Conservation (phyloP, 2,329 filamentous ascomycete genomes). For the Fusarium xyrophilum region DNA sequence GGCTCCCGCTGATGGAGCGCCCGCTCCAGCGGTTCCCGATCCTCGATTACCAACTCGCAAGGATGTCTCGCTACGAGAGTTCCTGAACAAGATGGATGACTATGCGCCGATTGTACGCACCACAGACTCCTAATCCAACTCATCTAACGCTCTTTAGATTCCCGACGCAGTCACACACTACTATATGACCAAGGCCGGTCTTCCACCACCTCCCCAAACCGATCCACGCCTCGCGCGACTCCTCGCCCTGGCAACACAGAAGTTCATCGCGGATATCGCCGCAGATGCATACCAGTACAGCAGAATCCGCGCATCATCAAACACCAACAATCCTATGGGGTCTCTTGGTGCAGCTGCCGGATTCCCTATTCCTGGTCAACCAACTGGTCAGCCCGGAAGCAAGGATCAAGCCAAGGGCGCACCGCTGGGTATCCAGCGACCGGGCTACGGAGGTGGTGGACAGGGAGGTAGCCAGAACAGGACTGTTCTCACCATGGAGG, state of each 20-base stretch:
- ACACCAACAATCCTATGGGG: slow-evolving; percentile 89
- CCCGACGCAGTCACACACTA: slow-evolving; percentile 97
- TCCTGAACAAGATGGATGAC: slow-evolving; percentile 95
- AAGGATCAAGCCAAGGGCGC: slow-evolving; percentile 66
- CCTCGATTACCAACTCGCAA: slow-evolving; percentile 79
- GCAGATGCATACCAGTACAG: slow-evolving; percentile 98
- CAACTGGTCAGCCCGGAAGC: slow-evolving; percentile 60
- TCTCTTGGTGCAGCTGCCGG: slow-evolving; percentile 79
- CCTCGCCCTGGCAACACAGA: slow-evolving; percentile 96
- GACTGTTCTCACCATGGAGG: slow-evolving; percentile 98
- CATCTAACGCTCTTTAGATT: slow-evolving; percentile 60
- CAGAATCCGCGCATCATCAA: slow-evolving; percentile 89
- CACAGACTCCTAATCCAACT: background rate
- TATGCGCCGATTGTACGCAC: slow-evolving; percentile 88
- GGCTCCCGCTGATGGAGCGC: slow-evolving; percentile 40
- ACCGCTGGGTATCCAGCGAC: slow-evolving; percentile 75
- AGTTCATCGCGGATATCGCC: slow-evolving; percentile 97
- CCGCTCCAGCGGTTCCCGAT: slow-evolving; percentile 60
- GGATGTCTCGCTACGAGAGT: slow-evolving; percentile 90
- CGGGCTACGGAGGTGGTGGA: slow-evolving; percentile 85
- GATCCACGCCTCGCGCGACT: slow-evolving; percentile 90
- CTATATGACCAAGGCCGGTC: slow-evolving; percentile 94
- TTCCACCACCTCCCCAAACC: slow-evolving; percentile 89
- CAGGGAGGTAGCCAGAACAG: slow-evolving; percentile 88
- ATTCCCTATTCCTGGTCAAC: slow-evolving; percentile 70